Base-by-base conservation (phyloP, 257 asterid genomes). In the Nicotiana knightiana region DNA sequence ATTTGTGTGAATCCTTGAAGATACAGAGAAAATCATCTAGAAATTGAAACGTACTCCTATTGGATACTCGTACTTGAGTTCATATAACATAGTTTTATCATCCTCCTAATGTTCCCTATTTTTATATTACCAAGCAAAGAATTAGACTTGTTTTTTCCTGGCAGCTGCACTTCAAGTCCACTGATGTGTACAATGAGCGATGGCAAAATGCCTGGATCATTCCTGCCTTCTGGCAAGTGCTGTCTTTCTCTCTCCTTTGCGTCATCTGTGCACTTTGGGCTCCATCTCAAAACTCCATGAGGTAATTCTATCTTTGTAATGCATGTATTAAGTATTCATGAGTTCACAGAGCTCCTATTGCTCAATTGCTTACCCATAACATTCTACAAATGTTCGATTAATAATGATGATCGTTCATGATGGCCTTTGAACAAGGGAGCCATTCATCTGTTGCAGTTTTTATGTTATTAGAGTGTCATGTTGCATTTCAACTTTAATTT, bases 131-230 rank as follows among this genome's bases (percentile, higher is more conserved):
- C 78, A 11, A 70, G 77, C 7, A 5, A 68, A 39, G 32, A 30
- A 11, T 43, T 70, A 43, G 5, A 39, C 13, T 43, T 70, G n/a
- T 43, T 70, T 68, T 21, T 43, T n/a, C 77, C 6, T 43, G 77
- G 88, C 92, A 96, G 99, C 95, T 96, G 33, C 91, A 96, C 90
- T 94, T 94, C 89, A 96, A 94, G 88, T 91, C 98, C 37, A 91
- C 81, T 58, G 98, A 96, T 81, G 85, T 86, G 63, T 94, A 94
- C 93, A 96, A 93, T 75, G 98, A 96, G 93, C 95, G 81, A 57
- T 96, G 99, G 99, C 93, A 86, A 87, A 96, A 90, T 79, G 98
- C 98, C 64, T 96, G 97, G 99, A 87, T 96, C 87, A 93, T 96
- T 84, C 94, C 97, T 62, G 99, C 97, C 82, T 96, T 96, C 87